Base-by-base conservation (phyloP, 192 early-diverging fungal species). In the Funneliformis geosporum region DNA sequence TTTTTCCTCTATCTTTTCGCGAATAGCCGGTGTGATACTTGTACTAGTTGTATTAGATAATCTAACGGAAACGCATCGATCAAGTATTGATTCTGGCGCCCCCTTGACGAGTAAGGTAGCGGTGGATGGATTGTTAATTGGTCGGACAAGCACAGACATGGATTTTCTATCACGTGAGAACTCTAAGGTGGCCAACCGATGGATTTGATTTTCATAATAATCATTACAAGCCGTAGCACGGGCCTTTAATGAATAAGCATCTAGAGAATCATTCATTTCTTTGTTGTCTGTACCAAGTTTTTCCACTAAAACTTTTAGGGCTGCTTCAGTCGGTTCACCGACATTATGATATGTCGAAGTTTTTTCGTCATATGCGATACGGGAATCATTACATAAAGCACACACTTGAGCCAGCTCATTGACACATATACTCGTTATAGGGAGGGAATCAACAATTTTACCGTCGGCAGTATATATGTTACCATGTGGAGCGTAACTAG, bases 311-410 rank as follows among this genome's bases (percentile, higher is more conserved):
- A 95, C 93, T 72, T 93, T 92, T 72, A 99, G 88, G 38, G 98
- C 98, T 14, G 97, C 98, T 86, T 99, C 98, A 59, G 98, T 99
- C 4, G 98, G 97, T 88, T 99, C 98, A 71, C 98, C 98, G 79
- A 97, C 89, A 82, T 92, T 93, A 60, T 79, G 71, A 86, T 95
- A 95, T 16, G 82, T 21, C 60, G 90, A 89, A 33, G 82, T 66
- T 2, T 77, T 90, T 80, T 92, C 87, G 84, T 94, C 92, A 83
- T 94, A 99, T 28, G 88, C 80, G 62, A 98, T 92, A 7, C 88
- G 88, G 10, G 98, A 90, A 82, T 98, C 94, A 85, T 99, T 99
- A 88, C 96, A 98, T 67, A 95, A 84, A 25, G 93, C 90, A 80
- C 95, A 94, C 79, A 98, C 90, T 70, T 90, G 89, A 27, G 93